A percentile compares a stretch with the other conserved stretches of the same genome.
phyloP scores from a whole-genome alignment of 2,329 filamentous ascomycete genomes.

The Podosphaera fusca region DNA sequence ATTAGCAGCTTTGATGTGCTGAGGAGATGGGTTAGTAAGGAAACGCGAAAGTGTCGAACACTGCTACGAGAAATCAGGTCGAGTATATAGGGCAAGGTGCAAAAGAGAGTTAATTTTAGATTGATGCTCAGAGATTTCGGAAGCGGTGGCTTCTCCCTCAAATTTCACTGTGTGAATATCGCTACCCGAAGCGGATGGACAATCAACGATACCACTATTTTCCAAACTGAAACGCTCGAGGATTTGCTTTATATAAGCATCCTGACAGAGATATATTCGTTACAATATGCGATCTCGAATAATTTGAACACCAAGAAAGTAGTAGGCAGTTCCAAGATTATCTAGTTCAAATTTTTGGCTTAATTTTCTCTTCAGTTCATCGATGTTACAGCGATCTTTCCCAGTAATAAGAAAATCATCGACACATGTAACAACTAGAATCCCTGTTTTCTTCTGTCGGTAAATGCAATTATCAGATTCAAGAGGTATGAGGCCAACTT shows the following conservation, averaged over 20 bases:
- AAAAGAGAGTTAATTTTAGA: background rate
- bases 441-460: background rate
- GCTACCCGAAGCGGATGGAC: too few species aligned
- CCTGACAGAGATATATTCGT: background rate
- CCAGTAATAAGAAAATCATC: background rate
- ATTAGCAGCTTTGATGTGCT: background rate
- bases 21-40: background rate
- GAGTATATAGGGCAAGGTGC: background rate
- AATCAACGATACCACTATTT: background rate
- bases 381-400: background rate
- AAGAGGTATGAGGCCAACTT: background rate
- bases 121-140: background rate
- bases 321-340: background rate
- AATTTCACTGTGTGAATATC: background rate
- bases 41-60: background rate
- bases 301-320: background rate
- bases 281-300: background rate
- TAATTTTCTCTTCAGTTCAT: background rate
- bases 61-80: background rate
- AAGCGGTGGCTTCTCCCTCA: background rate
- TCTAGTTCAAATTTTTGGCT: background rate
- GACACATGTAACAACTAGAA: background rate
- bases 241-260: background rate
- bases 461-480: background rate
- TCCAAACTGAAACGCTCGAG: background rate